Conservation (phyloP, 768 basidiomycete genomes). For the Pulveroboletus sp. region DNA sequence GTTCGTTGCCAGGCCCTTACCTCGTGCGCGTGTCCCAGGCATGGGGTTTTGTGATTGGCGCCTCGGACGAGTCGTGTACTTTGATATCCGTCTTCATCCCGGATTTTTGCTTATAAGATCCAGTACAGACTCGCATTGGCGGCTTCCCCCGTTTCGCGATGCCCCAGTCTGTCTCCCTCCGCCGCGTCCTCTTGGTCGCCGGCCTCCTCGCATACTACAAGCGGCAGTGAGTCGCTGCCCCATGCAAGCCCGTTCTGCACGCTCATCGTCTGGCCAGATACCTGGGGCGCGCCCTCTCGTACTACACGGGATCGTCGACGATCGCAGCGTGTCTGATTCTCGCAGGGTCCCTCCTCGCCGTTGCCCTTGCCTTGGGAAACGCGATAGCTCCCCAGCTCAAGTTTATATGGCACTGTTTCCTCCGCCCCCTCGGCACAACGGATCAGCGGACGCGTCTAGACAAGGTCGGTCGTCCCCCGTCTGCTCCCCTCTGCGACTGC, state of each 20-base stretch:
- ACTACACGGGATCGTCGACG: constrained; percentile 28
- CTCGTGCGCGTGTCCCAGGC: constrained; percentile 6
- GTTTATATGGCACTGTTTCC: constrained; percentile 49
- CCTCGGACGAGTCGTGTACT: not conserved
- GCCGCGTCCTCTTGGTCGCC: constrained; percentile 17
- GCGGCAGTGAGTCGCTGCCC: constrained; percentile 8
- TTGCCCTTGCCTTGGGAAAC: constrained; percentile 18
- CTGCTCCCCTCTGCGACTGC: not conserved
- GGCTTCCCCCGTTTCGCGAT: not conserved
- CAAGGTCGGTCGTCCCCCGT: constrained; percentile 28
- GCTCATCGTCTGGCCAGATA: constrained; percentile 5
- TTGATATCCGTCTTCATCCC: not conserved
- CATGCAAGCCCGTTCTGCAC: too few species aligned
- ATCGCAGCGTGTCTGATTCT: constrained; percentile 27
- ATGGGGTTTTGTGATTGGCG: constrained; percentile 1
- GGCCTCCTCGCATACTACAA: constrained; percentile 18
- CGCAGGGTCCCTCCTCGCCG: constrained; percentile 17
- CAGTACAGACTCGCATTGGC: not conserved
- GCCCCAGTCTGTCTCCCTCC: constrained; percentile 8
- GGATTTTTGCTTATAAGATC: constrained; percentile 8
- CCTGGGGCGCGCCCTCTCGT: constrained; percentile 18
- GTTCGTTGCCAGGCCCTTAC: not conserved
- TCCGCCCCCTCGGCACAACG: constrained; percentile 36
- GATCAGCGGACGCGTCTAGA: constrained; percentile 44
- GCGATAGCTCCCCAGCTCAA: constrained; percentile 38